Evolutionary conservation across 129 eudicot species (phyloP), one percentile per base, ranked within the genome.

Genomic region (Flaveria sonorensis): DNA sequence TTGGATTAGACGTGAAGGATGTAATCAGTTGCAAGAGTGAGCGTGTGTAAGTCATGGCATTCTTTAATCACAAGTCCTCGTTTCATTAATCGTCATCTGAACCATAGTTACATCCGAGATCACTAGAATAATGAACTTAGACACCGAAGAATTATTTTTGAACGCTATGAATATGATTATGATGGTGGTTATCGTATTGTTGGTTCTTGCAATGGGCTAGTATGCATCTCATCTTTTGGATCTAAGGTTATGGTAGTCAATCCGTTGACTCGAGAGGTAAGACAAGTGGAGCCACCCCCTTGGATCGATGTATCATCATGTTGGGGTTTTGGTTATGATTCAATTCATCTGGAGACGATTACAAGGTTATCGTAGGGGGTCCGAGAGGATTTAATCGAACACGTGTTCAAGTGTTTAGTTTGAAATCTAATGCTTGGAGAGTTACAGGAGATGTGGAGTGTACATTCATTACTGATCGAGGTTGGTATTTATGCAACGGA

Each of bases 311-410:
- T 16, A 13, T 6, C 0, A 1, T 28, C 1, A 13, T 62, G 68
- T 43, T 43, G 72, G 72, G 72, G 68, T 62, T 53, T 62, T 62
- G 68, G 68, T 62, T 62, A 60, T 23, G 66, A 60, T 60, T n/a
- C n/a, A n/a, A n/a, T n/a, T 23, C n/a, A 18, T n/a, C 13, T 4
- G 16, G 0, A 7, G 71, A 66, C 10, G 71, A 66, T 40, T 66
- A 30, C 28, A 40, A 42, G 15, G n/a, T 66, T 16, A 15, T 66
- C 3, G 15, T 66, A n/a, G 71, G 71, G 7, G 13, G 16, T 2
- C 14, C 1, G 11, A 39, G 40, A 66, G 16, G 52, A 7, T 5
- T 6, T 21, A 20, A 19, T 5, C 20, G n/a, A 42, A 66, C 51
- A 9, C 6, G 51, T 66, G 14, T 66, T 18, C 51, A 66, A 39